Conservation (phyloP, 2,329 filamentous ascomycete genomes). For the Exophiala xenobiotica region DNA sequence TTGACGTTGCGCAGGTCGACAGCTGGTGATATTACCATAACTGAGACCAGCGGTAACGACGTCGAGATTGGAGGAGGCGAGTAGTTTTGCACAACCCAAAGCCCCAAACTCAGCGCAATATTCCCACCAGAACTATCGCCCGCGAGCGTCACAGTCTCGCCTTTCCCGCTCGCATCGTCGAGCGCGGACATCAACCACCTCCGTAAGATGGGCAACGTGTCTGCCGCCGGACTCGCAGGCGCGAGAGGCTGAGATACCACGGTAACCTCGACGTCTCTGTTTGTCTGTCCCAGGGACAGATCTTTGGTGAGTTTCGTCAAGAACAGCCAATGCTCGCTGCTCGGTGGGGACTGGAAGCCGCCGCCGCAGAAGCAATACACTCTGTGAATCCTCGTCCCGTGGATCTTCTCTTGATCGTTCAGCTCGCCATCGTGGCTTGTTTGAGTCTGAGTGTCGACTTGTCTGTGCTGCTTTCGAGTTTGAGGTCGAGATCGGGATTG, state of each 20-base stretch:
- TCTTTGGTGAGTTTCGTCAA: constrained; percentile 46
- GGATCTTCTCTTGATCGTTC: too few species aligned
- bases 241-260: constrained; percentile 57
- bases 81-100: constrained; percentile 24
- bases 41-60: constrained; percentile 9
- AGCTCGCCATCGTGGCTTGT: too few species aligned
- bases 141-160: constrained; percentile 49
- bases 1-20: constrained; percentile 51
- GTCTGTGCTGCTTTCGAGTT: too few species aligned
- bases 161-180: constrained; percentile 36
- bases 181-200: constrained; percentile 47
- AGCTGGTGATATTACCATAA: constrained; percentile 51
- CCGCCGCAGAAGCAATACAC: constrained; percentile 59
- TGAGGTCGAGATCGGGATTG: constrained; percentile 22
- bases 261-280: constrained; percentile 40
- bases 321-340: constrained; percentile 54
- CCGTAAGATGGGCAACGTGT: constrained; percentile 49
- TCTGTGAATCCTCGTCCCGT: too few species aligned
- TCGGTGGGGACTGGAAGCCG: constrained; percentile 55
- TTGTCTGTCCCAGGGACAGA: constrained; percentile 29
- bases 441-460: too few species aligned
- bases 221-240: constrained; percentile 52
- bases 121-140: constrained; percentile 60
- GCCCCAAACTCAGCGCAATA: constrained; percentile 41
- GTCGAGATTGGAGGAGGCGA: not conserved